phyloP scores from a whole-genome alignment of 2,329 filamentous ascomycete species.

The Cladophialophora carrionii region DNA sequence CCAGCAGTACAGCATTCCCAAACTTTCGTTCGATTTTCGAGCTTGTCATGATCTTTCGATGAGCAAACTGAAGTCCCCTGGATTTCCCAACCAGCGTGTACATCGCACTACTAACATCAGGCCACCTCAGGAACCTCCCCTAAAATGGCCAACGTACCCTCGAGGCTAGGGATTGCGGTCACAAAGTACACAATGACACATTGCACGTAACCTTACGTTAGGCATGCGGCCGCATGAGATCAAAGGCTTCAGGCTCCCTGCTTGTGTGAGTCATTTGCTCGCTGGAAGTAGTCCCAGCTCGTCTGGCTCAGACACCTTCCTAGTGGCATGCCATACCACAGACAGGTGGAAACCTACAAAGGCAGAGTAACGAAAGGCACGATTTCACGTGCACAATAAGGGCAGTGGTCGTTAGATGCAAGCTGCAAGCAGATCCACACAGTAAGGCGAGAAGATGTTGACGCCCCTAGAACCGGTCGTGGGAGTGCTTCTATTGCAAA shows the following conservation, averaged over 20 bases:
- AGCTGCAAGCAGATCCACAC: slow-evolving; percentile 67
- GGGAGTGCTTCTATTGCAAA: slow-evolving; percentile 82
- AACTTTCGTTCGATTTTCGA: not conserved
- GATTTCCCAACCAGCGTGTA: not conserved
- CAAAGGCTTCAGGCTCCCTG: not conserved
- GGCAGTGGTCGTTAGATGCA: slow-evolving; percentile 84
- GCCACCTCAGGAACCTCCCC: not conserved
- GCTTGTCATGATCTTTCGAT: not conserved
- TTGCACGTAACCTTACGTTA: not conserved
- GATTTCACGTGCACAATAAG: slow-evolving; percentile 67
- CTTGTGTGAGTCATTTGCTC: not conserved
- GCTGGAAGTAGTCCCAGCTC: not conserved
- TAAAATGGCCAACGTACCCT: not conserved
- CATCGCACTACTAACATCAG: not conserved
- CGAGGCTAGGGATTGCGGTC: not conserved
- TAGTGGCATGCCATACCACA: not conserved
- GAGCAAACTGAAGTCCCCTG: not conserved
- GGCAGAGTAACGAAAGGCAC: not conserved
- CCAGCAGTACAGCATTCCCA: not conserved
- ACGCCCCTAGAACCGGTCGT: slow-evolving; percentile 82
- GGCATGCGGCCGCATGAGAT: not conserved
- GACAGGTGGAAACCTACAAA: not conserved
- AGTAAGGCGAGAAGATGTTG: slow-evolving; percentile 77
- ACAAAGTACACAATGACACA: slow-evolving; percentile 2
- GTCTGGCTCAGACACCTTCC: not conserved